These are phyloP conservation scores for Phytophthora sojae DNA, from an alignment of 352 stramenopile species.

Conservation along the genomic window DNA sequence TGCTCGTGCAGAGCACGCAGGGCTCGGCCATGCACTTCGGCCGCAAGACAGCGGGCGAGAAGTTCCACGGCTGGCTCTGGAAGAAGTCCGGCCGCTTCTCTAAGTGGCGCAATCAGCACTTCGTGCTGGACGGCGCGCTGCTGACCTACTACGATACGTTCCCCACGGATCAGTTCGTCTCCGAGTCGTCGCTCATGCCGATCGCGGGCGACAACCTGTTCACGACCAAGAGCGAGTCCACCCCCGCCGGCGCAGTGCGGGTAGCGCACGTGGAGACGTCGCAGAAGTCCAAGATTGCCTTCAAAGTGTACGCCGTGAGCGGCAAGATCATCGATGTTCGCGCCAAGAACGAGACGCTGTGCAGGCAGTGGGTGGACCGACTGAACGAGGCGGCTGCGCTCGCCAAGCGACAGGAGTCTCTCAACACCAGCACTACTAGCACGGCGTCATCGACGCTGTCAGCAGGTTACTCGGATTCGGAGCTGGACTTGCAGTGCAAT, in stretches of 20 bases:
- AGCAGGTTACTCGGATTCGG: conserved; percentile 71
- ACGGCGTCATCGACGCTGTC: conserved; percentile 75
- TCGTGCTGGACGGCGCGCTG: conserved; percentile 79
- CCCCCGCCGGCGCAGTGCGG: conserved; percentile 69
- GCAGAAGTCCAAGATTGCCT: conserved; percentile 80
- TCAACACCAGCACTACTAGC: conserved; percentile 78
- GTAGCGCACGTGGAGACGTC: conserved; percentile 83
- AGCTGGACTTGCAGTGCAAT: conserved; percentile 74
- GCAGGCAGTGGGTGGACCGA: conserved; percentile 77
- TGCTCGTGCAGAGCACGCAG: conserved; percentile 86
- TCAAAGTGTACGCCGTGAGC: conserved; percentile 84
- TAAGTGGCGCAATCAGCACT: conserved; percentile 89
- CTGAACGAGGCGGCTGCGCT: conserved; percentile 73
- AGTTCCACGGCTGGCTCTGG: conserved; percentile 88
- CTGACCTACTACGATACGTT: conserved; percentile 88
- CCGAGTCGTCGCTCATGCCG: conserved; percentile 59
- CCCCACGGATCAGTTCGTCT: conserved; percentile 82
- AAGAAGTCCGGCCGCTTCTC: conserved; percentile 83
- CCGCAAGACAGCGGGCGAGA: conserved; percentile 66
- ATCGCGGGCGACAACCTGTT: conserved; percentile 74
- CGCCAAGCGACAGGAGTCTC: conserved; percentile 79
- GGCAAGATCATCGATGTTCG: conserved; percentile 87
- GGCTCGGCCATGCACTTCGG: conserved; percentile 75
- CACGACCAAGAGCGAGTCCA: conserved; percentile 76
- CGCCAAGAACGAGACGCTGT: conserved; percentile 80